These are phyloP conservation scores for Ceriops decandra DNA, from an alignment of 345 rosid genomes.

Conservation along the genomic window DNA sequence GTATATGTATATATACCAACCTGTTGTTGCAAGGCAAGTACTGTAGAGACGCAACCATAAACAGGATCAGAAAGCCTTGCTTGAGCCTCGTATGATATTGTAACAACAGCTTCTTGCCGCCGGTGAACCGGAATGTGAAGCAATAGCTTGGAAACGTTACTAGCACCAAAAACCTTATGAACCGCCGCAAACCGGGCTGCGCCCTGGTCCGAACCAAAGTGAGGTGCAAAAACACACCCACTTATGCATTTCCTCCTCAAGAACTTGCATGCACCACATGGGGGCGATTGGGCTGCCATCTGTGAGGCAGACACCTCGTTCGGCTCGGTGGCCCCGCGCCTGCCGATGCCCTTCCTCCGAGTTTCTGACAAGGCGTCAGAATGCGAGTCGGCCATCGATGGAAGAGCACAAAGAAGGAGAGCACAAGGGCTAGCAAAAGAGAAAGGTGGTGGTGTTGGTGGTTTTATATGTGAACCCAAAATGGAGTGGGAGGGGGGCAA, in stretches of 20 bases:
- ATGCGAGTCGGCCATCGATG: constrained; percentile 52
- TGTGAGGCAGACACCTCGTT: constrained; percentile 7
- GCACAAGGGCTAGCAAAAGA: constrained; percentile 1
- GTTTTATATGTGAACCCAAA: constrained; percentile 35
- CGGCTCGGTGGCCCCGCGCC: constrained; percentile 18
- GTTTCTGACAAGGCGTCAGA: constrained; percentile 38
- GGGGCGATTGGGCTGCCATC: constrained; percentile 39
- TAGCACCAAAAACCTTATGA: constrained; percentile 94
- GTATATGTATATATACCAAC: constrained; percentile 20
- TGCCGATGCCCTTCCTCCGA: constrained; percentile 41
- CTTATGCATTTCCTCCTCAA: constrained; percentile 85
- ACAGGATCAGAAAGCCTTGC: constrained; percentile 95
- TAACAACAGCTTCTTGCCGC: constrained; percentile 87
- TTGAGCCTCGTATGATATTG: constrained; percentile 91
- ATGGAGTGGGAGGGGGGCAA: constrained; percentile 39
- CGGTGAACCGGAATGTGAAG: constrained; percentile 75
- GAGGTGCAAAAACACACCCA: constrained; percentile 94
- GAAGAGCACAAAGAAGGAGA: background rate
- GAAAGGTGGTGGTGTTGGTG: constrained; percentile 34
- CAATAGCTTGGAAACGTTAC: constrained; percentile 84
- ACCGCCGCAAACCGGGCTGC: constrained; percentile 94
- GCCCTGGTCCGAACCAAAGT: constrained; percentile 89
- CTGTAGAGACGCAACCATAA: constrained; percentile 89
- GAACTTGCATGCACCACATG: constrained; percentile 98
- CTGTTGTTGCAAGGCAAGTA: constrained; percentile 93